Evolutionary conservation across 768 basidiomycete species (phyloP), one percentile per base, ranked within the genome.

Genomic region (Suillus sp.): DNA sequence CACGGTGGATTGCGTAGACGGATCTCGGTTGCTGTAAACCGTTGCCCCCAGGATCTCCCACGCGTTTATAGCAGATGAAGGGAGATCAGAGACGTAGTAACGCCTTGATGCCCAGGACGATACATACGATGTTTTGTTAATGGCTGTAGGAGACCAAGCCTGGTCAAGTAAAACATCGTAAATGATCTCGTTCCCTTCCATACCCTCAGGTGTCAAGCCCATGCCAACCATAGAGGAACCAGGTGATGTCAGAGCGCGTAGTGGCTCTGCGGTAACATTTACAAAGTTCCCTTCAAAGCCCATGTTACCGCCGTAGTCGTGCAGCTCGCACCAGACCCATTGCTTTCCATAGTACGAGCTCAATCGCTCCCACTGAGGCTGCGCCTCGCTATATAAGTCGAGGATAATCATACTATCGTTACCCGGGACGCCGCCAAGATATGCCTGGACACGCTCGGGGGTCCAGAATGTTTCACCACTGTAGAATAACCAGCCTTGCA

Each of bases 401-500:
- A 80, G 70, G 53, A 80, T 74, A 67, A 80, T 78, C 75, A 80
- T 74, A 59, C 69, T 74, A 58, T 79, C 74, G 45, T 74, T 72
- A 2, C 68, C 74, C 13, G 77, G 70, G 9, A 76, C 76, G 34
- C 78, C 79, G 20, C 74, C 73, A 11, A 80, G 74, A 67, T 77
- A 80, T 7, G 79, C 78, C 47, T 74, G 69, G 54, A 80, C 72
- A 59, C 74, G 78, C 2, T 79, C 79, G 38, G 73, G 54, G 22
- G 76, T 79, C 79, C 79, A 80, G 68, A 79, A 80, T 1, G 71
- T 42, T 32, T 70, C 68, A 51, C 68, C 69, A 47, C 69, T 70
- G 64, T 75, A 79, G 69, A 80, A 79, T 57, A 80, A 66, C 79
- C 79, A 80, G 20, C 78, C 79, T 43, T 80, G 79, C 75, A 80